Percentiles rank a stretch among this genome's conserved stretches.
These are phyloP conservation scores for Camellia sinensis DNA, from an alignment of 148 eudicot genomes.

Conservation along the genomic window DNA sequence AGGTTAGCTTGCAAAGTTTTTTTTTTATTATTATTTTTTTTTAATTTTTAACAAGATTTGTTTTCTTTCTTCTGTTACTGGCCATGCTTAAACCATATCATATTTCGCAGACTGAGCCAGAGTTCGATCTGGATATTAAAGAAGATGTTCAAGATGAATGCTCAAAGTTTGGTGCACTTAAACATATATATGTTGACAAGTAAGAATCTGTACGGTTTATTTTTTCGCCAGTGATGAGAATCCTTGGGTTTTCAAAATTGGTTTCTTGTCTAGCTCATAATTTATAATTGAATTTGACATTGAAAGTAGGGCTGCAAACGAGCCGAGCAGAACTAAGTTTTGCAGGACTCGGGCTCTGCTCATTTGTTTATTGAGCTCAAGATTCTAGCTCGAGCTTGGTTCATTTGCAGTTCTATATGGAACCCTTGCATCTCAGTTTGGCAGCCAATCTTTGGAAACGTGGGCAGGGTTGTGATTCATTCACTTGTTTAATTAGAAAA, in stretches of 20 bases:
- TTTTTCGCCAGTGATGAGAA: neutral
- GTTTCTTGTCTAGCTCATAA: neutral
- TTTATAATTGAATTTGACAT: neutral
- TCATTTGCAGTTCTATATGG: neutral
- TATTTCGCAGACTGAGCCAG: conserved; percentile 65
- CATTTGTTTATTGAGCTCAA: no score
- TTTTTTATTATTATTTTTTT: neutral
- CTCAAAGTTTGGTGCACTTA: conserved; percentile 59
- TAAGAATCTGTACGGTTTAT: conserved; percentile 28
- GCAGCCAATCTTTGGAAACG: neutral
- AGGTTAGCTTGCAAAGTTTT: conserved; percentile 41
- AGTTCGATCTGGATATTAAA: conserved; percentile 84
- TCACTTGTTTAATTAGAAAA: neutral
- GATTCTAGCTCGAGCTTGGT: no score
- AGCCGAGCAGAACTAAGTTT: no score
- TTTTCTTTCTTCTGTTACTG: neutral
- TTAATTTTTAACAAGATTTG: neutral
- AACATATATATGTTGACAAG: conserved; percentile 81
- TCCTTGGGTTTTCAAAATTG: neutral
- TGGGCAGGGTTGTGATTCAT: neutral
- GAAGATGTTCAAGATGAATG: conserved; percentile 82
- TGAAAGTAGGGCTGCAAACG: neutral
- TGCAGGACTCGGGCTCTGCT: no score
- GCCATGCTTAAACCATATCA: conserved; percentile 9
- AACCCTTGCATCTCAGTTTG: neutral